Evolutionary conservation across 257 asterid species (phyloP).

Genomic region (Cynanchum wilfordii): DNA sequence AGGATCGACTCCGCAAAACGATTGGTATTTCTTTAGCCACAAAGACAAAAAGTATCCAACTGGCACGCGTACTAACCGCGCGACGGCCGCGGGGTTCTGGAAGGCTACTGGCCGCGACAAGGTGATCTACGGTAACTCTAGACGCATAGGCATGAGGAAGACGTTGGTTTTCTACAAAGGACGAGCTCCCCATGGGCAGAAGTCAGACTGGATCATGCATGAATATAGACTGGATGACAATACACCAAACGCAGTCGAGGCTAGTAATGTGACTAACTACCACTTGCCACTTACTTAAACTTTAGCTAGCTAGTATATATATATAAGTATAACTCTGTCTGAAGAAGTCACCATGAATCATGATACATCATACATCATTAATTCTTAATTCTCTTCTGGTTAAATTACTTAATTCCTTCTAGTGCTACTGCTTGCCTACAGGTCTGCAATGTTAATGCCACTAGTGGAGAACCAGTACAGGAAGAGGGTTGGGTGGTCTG

Average conservation of each 20-base stretch:
- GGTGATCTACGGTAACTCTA: slow-evolving; percentile 38
- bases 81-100: slow-evolving; percentile 62
- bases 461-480: slow-evolving; percentile 22
- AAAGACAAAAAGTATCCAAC: slow-evolving; percentile 69
- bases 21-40: slow-evolving; percentile 67
- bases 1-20: slow-evolving; percentile 55
- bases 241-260: neutral
- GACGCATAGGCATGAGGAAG: slow-evolving; percentile 57
- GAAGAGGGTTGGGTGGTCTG: slow-evolving; percentile 69
- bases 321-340: too few species aligned
- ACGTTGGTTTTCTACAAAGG: slow-evolving; percentile 71
- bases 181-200: slow-evolving; percentile 62
- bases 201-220: slow-evolving; percentile 69
- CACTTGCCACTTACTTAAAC: too few species aligned
- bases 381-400: neutral
- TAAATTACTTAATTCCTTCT: neutral
- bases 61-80: slow-evolving; percentile 58
- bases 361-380: too few species aligned
- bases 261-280: slow-evolving; percentile 21
- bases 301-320: neutral
- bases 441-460: slow-evolving; percentile 18
- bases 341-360: too few species aligned
- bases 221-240: slow-evolving; percentile 50
- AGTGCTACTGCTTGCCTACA: neutral
- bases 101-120: slow-evolving; percentile 75